Percentiles rank a stretch among this genome's conserved stretches.
These are phyloP conservation scores for Chenopodium album DNA, from an alignment of 148 eudicot genomes.

Conservation along the genomic window DNA sequence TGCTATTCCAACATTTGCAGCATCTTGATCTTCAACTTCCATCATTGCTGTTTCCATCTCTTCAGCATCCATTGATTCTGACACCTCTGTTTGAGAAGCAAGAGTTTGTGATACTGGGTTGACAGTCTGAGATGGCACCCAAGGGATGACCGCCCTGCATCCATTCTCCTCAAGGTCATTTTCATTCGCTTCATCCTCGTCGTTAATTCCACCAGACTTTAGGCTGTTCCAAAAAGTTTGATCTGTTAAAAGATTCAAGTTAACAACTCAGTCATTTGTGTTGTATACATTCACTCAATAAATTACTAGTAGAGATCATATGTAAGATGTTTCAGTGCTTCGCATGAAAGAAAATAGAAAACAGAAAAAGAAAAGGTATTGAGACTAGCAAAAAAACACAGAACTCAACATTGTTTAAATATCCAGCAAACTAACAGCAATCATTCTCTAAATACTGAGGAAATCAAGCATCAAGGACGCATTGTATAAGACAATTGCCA, in stretches of 20 bases:
- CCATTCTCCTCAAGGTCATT: conserved; percentile 17
- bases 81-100: conserved; percentile 11
- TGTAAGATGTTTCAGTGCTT: background rate
- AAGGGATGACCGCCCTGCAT: conserved; percentile 77
- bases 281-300: background rate
- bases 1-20: conserved; percentile 16
- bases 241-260: conserved; percentile 41
- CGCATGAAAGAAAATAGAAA: background rate
- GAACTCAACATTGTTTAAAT: too few species aligned
- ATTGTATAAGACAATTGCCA: background rate
- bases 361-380: background rate
- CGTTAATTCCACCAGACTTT: conserved; percentile 8
- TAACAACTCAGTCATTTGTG: conserved; percentile 5
- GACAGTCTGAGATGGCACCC: conserved; percentile 50
- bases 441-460: background rate
- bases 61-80: conserved; percentile 69
- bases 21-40: conserved; percentile 60
- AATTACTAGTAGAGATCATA: background rate
- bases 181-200: conserved; percentile 23
- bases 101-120: conserved; percentile 22
- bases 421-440: background rate
- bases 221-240: conserved; percentile 37
- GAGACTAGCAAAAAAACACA: too few species aligned
- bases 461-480: background rate
- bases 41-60: conserved; percentile 49